Evolutionary conservation across 139 green algal genomes (phyloP), one percentile per base, ranked within the genome.

Genomic region (Picochlorum costavermella): DNA sequence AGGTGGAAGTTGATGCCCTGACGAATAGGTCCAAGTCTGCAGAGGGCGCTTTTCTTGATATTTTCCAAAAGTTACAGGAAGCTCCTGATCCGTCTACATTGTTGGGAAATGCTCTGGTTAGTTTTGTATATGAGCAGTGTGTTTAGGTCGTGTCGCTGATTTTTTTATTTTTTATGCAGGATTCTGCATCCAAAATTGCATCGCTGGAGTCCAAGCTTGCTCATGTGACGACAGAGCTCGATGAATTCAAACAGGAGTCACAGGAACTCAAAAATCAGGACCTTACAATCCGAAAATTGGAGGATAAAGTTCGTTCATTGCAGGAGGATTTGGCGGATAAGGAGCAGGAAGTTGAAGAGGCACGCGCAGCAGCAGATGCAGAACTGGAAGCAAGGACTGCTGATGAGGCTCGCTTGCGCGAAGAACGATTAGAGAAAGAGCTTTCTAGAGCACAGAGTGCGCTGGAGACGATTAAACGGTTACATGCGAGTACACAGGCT

Each of bases 61-160:
- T 96, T 23, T 97, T 96, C 58, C 80, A 95, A 71, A 82, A 86
- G 57, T 75, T 97, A 9, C 94, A 90, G 48, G 91, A 97, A 62
- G 91, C 91, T 0, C 91, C 91, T 5, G 91, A 97, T 66, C 91
- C 91, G n/a, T 81, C 85, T 0, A 73, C 78, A 3, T 72, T 78
- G 5, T 74, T 97, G 2, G 65, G 73, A 1, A 40, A 63, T 0
- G 79, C 78, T 2, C 65, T 91, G 44, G 71, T 75, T 30, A 45
- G 56, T 9, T 0, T 48, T 70, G 10, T 9, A 5, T 53, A 53
- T 53, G 46, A 3, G 5, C 16, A 33, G 2, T 14, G 10, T 67
- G 12, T 16, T 25, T n/a, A 23, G 14, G 60, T 6, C 0, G 30
- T 25, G n/a, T 13, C 16, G 58, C 25, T 45, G 17, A n/a, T 14